phyloP scores from a whole-genome alignment of 1,139 yeast species.

The Candida sanyaensis region DNA sequence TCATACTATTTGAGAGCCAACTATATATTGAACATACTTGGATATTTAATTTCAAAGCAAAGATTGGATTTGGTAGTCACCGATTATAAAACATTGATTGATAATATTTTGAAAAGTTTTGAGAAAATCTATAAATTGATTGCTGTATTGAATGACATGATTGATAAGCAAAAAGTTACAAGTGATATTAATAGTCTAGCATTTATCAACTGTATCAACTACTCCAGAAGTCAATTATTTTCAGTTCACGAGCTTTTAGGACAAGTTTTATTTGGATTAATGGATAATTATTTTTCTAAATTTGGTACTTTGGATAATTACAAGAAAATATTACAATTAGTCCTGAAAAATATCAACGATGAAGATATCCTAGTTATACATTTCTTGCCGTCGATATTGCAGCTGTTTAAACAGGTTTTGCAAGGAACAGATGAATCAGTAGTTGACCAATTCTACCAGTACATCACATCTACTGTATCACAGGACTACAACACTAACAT shows the following conservation, averaged over 20 bases:
- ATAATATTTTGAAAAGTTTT: slow-evolving; percentile 54
- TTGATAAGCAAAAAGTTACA: slow-evolving; percentile 62
- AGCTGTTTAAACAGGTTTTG: slow-evolving; percentile 35
- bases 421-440: slow-evolving; percentile 19
- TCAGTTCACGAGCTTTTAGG: slow-evolving; percentile 74
- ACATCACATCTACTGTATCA: slow-evolving; percentile 19
- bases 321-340: slow-evolving; percentile 30
- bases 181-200: slow-evolving; percentile 40
- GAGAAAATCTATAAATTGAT: slow-evolving; percentile 57
- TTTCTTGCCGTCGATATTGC: slow-evolving; percentile 63
- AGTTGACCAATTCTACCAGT: slow-evolving; percentile 31
- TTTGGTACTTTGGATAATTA: slow-evolving; percentile 37
- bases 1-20: slow-evolving; percentile 69
- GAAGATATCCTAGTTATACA: slow-evolving; percentile 67
- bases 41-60: slow-evolving; percentile 49
- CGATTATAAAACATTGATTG: slow-evolving; percentile 26
- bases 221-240: slow-evolving; percentile 62
- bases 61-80: slow-evolving; percentile 26
- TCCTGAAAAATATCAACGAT: slow-evolving; percentile 44
- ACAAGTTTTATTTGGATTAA: slow-evolving; percentile 57
- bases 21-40: slow-evolving; percentile 68
- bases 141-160: slow-evolving; percentile 56
- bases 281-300: slow-evolving; percentile 35
- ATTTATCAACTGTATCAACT: slow-evolving; percentile 56
- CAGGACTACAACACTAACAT: slow-evolving; percentile 25